phyloP scores from a whole-genome alignment of 352 stramenopile species.

The Globisporangium orthogonon region DNA sequence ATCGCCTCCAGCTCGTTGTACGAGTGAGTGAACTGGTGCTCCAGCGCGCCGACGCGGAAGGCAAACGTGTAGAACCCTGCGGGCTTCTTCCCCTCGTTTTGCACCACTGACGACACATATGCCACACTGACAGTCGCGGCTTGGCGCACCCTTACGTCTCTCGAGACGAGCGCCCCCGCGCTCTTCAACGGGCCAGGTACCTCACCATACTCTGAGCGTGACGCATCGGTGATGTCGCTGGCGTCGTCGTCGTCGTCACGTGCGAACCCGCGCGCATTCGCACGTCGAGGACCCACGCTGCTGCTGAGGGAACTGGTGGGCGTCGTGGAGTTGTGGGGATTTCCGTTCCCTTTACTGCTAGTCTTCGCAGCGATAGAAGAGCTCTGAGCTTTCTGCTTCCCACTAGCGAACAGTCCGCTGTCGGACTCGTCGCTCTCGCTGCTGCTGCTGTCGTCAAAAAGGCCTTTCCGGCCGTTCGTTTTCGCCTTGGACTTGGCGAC shows the following conservation, averaged over 20 bases:
- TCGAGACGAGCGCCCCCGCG: conserved; percentile 3
- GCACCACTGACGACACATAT: conserved; percentile 46
- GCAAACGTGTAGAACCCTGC: conserved; percentile 66
- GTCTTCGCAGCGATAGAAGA: conserved; percentile 12
- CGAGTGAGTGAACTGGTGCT: conserved; percentile 52
- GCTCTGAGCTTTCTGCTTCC: conserved; percentile 12
- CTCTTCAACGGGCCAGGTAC: not conserved
- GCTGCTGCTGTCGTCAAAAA: conserved; percentile 82
- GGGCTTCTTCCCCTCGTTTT: conserved; percentile 57
- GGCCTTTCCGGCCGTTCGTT: conserved; percentile 37
- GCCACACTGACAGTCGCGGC: conserved; percentile 25
- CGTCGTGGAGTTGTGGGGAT: conserved; percentile 11
- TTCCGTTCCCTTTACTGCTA: conserved; percentile 2
- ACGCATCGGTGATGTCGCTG: conserved; percentile 10
- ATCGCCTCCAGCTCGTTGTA: conserved; percentile 75
- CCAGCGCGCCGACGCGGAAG: conserved; percentile 25
- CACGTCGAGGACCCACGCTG: not conserved
- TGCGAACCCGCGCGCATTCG: conserved; percentile 8
- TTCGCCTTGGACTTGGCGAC: conserved; percentile 17
- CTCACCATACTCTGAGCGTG: conserved; percentile 10
- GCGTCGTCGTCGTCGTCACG: conserved; percentile 17
- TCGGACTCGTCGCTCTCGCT: conserved; percentile 41
- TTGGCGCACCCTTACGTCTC: not conserved
- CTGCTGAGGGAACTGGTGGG: conserved; percentile 13
- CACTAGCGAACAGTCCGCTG: conserved; percentile 37